Percentiles rank a stretch among this genome's conserved stretches.
Conservation (phyloP, 2,329 filamentous ascomycete genomes). For the Daldinia sp. region DNA sequence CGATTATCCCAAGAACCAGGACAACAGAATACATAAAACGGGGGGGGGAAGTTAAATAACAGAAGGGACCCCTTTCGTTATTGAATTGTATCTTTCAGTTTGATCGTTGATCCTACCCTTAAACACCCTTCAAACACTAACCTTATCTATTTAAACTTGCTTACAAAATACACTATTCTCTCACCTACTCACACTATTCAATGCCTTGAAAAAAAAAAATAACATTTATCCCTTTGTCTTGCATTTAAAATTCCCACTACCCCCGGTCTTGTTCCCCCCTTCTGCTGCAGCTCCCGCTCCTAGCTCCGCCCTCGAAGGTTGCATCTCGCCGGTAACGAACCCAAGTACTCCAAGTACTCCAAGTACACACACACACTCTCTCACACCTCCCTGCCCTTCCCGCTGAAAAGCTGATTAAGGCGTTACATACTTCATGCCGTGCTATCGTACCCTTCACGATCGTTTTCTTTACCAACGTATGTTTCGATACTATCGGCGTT, state of each 20-base stretch:
- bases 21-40: too few species aligned
- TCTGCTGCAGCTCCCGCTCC: slow-evolving; percentile 35
- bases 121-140: not conserved
- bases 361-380: too few species aligned
- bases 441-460: slow-evolving; percentile 32
- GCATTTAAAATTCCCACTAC: slow-evolving; percentile 30
- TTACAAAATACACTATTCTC: too few species aligned
- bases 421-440: slow-evolving; percentile 37
- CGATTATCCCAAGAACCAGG: not conserved
- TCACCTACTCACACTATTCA: slow-evolving; percentile 5
- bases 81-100: not conserved
- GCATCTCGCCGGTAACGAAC: slow-evolving; percentile 36
- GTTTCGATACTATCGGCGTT: slow-evolving; percentile 25
- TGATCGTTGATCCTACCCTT: not conserved
- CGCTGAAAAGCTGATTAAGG: slow-evolving; percentile 30
- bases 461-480: slow-evolving; percentile 28
- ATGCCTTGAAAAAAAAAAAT: slow-evolving; percentile 5
- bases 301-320: slow-evolving; percentile 30
- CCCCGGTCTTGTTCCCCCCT: slow-evolving; percentile 26
- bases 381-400: slow-evolving; percentile 19
- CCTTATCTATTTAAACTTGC: not conserved
- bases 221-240: slow-evolving; percentile 35
- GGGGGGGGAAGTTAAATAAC: not conserved
- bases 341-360: too few species aligned
- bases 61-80: not conserved